These are phyloP conservation scores for Astrocystis sublimbata DNA, from an alignment of 495 filamentous ascomycete species.

Conservation along the genomic window DNA sequence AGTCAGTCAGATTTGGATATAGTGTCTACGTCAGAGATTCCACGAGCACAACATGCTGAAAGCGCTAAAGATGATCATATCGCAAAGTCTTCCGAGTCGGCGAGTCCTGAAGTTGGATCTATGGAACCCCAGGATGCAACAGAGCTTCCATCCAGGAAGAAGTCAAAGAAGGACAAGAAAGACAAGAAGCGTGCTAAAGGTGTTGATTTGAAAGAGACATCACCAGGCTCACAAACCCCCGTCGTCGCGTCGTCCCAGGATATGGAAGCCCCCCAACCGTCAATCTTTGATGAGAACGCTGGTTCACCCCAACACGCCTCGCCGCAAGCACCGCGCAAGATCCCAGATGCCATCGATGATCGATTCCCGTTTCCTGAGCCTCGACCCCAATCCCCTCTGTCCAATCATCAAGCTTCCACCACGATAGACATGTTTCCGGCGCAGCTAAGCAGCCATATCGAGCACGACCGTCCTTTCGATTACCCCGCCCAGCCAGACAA, in stretches of 20 bases:
- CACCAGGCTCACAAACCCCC: not conserved
- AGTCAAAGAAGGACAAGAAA: conserved; percentile 50
- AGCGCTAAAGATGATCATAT: conserved; percentile 31
- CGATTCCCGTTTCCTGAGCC: conserved; percentile 3
- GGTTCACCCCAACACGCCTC: not conserved
- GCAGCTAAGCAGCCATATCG: conserved; percentile 38
- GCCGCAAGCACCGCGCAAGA: conserved; percentile 15
- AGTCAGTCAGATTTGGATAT: conserved; percentile 26
- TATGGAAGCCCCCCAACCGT: conserved; percentile 31
- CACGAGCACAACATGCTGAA: conserved; percentile 27
- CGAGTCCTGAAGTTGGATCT: conserved; percentile 34
- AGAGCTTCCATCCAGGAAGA: conserved; percentile 29
- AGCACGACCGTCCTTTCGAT: conserved; percentile 43
- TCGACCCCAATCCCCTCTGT: conserved; percentile 25
- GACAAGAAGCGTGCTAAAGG: conserved; percentile 40
- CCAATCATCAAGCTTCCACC: conserved; percentile 7
- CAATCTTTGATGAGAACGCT: conserved; percentile 32
- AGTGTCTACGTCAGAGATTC: conserved; percentile 22
- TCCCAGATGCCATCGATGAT: not conserved
- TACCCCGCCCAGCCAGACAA: conserved; percentile 37
- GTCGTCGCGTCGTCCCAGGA: conserved; percentile 32
- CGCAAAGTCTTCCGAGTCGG: conserved; percentile 29
- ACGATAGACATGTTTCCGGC: conserved; percentile 33
- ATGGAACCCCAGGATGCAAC: conserved; percentile 29
- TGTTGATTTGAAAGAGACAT: not conserved